Evolutionary conservation across 352 stramenopile genomes (phyloP), one percentile per base, ranked within the genome.

Genomic region (Pythium periplocum): DNA sequence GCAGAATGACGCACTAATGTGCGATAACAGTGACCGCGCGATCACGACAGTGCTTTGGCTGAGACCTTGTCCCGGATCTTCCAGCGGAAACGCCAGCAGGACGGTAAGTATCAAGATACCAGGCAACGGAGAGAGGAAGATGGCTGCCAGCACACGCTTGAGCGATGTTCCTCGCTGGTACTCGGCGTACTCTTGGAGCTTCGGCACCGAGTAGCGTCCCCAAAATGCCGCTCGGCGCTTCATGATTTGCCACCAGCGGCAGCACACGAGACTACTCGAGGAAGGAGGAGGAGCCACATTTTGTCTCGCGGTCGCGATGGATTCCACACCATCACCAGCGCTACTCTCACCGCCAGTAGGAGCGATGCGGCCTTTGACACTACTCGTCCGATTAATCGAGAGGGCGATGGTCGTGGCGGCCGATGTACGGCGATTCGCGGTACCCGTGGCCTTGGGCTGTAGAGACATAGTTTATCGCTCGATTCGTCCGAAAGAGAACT

Each of bases 131-230:
- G 55, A 39, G 2, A 33, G 12, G 10, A 39, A n/a, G 7, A 61
- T 11, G 2, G 61, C 44, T n/a, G 57, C 12, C 2, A 53, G 9
- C 2, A 47, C 53, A 26, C 48, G 55, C 33, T 7, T 11, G 3
- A 64, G 36, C n/a, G 43, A 41, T 9, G 40, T 52, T 4, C 41
- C n/a, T 10, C 51, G 38, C 31, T 55, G 50, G 50, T 69, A 72
- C 33, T 60, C 48, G 47, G 26, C 42, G 3, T 69, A 52, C 32
- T 45, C 52, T 17, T 60, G 48, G 12, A 72, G 56, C 17, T 66
- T 62, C 17, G 53, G 60, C 26, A 68, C 26, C 8, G 60, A 72
- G 50, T 69, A 69, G 26, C 59, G 55, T 3, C 64, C 60, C 43
- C 45, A 54, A 34, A 54, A 60, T 32, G 37, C 38, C 33, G 53